Evolutionary conservation across 352 stramenopile species (phyloP).

Genomic region (Globisporangium abappressorium): DNA sequence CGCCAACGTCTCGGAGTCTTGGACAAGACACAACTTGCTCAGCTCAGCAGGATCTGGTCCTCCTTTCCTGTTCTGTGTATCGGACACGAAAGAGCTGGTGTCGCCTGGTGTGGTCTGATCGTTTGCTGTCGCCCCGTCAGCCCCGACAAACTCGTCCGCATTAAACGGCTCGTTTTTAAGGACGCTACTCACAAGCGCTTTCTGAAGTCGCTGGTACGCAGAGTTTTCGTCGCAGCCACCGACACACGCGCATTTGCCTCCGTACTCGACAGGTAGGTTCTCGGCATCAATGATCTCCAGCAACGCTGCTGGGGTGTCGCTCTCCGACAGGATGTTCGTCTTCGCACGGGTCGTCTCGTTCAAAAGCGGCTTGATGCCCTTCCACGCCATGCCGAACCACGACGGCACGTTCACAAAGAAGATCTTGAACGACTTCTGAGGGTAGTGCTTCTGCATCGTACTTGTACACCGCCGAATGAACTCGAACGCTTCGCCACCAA

Average conservation of each 20-base stretch:
- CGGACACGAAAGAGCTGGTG: constrained; percentile 9
- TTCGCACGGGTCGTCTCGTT: constrained; percentile 87
- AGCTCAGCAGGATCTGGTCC: constrained; percentile 15
- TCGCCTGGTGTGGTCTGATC: not conserved
- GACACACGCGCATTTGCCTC: constrained; percentile 53
- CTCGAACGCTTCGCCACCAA: constrained; percentile 74
- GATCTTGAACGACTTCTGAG: constrained; percentile 88
- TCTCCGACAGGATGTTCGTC: constrained; percentile 81
- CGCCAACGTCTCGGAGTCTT: constrained; percentile 15
- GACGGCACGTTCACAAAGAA: constrained; percentile 90
- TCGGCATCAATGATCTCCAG: constrained; percentile 64
- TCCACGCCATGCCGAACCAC: constrained; percentile 91
- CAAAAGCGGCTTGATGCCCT: constrained; percentile 83
- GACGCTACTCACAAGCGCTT: constrained; percentile 51
- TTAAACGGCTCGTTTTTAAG: constrained; percentile 47
- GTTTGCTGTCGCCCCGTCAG: not conserved
- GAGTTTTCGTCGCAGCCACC: constrained; percentile 72
- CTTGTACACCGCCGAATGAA: constrained; percentile 80
- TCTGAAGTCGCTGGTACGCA: constrained; percentile 57
- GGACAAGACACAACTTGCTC: constrained; percentile 17
- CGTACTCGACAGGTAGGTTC: constrained; percentile 69
- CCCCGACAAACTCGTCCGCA: constrained; percentile 22
- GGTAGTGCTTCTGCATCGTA: constrained; percentile 87
- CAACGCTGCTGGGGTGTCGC: constrained; percentile 45
- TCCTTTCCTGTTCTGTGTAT: constrained; percentile 6